A percentile compares a stretch with the other conserved stretches of the same genome.
These are phyloP conservation scores for Voacanga thouarsii DNA, from an alignment of 257 asterid species.

Conservation along the genomic window DNA sequence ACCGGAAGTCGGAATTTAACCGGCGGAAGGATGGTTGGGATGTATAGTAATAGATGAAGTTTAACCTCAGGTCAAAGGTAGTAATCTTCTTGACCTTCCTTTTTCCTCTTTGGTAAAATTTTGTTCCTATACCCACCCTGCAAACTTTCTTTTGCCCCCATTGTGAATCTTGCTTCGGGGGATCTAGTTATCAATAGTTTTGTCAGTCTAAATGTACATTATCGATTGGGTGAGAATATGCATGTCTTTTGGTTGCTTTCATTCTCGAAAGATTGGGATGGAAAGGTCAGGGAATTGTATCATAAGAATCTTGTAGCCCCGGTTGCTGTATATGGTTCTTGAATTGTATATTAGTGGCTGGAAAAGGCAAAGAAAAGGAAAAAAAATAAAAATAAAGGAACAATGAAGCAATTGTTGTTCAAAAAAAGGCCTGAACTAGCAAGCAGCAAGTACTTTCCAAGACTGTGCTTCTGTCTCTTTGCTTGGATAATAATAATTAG, in stretches of 20 bases:
- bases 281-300: neutral
- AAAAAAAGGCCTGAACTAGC: too few relatives aligned
- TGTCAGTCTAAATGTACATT: constrained; percentile 44
- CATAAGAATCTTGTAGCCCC: neutral
- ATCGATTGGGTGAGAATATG: constrained; percentile 21
- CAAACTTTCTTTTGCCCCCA: constrained; percentile 22
- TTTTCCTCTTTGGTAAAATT: constrained; percentile 16
- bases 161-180: constrained; percentile 37
- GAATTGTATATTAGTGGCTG: neutral
- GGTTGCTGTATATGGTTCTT: neutral
- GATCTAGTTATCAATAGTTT: constrained; percentile 20
- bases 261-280: constrained; percentile 10
- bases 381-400: too few relatives aligned
- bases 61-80: constrained; percentile 18
- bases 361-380: too few relatives aligned
- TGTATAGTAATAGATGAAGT: constrained; percentile 43
- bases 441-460: too few relatives aligned
- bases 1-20: constrained; percentile 54
- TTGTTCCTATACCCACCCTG: constrained; percentile 16
- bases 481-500: too few relatives aligned
- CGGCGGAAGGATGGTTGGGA: constrained; percentile 95
- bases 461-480: too few relatives aligned
- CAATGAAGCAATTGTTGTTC: too few relatives aligned
- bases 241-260: constrained; percentile 9
- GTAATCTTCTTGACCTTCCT: neutral